Percentiles rank a stretch among this genome's conserved stretches.
Evolutionary conservation across 2,329 filamentous ascomycete genomes (phyloP).

Genomic region (Celoporthe dispersa): DNA sequence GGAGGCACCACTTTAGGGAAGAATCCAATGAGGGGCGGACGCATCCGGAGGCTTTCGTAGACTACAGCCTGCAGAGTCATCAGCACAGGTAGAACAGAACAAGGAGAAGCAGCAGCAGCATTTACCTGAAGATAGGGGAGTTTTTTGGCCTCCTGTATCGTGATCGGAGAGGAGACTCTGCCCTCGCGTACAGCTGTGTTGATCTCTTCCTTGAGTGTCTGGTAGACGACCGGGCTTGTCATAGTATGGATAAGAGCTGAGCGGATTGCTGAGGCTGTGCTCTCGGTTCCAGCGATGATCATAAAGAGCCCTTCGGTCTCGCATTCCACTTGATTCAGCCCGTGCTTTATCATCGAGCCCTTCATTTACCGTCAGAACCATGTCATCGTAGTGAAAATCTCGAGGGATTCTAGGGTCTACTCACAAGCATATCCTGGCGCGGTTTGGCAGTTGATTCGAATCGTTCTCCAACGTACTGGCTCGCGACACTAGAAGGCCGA

Average conservation of each 20-base stretch:
- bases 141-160: neutral
- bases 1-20: slow-evolving; percentile 29
- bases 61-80: slow-evolving; percentile 34
- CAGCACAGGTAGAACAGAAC: neutral
- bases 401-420: neutral
- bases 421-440: slow-evolving; percentile 54
- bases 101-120: neutral
- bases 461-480: slow-evolving; percentile 49
- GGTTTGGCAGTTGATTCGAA: slow-evolving; percentile 48
- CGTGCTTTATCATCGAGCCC: slow-evolving; percentile 52
- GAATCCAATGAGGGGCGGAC: slow-evolving; percentile 36
- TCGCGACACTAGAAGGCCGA: slow-evolving; percentile 42
- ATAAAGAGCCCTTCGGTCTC: slow-evolving; percentile 40
- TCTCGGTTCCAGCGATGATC: slow-evolving; percentile 53
- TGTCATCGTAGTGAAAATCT: neutral
- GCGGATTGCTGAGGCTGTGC: slow-evolving; percentile 53
- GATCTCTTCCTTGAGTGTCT: slow-evolving; percentile 30
- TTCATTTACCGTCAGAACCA: neutral
- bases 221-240: slow-evolving; percentile 25
- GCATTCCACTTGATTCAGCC: slow-evolving; percentile 46
- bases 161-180: neutral
- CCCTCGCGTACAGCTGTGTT: slow-evolving; percentile 13
- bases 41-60: slow-evolving; percentile 44
- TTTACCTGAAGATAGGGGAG: neutral
- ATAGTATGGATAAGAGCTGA: slow-evolving; percentile 38